Evolutionary conservation across 2,329 filamentous ascomycete species (phyloP).

Genomic region (Phaeophleospora eucalypticola): DNA sequence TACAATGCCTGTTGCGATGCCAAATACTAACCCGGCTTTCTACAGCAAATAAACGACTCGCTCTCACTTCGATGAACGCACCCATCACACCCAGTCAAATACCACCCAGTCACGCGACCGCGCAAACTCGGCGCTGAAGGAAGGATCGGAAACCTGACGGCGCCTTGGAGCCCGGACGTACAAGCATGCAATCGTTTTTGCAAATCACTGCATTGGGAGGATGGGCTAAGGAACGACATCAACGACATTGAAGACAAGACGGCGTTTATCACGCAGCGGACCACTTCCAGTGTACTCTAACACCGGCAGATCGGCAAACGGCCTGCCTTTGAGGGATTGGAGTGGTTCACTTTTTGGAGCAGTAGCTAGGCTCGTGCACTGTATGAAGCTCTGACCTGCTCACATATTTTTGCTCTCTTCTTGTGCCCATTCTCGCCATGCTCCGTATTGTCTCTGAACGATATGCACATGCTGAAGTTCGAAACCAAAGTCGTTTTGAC

Average conservation of each 20-base stretch:
- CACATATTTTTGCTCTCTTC: too few species aligned
- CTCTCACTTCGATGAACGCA: constrained; percentile 24
- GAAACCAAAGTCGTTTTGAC: background rate
- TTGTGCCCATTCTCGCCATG: too few species aligned
- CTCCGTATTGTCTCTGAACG: too few species aligned
- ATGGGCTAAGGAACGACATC: constrained; percentile 14
- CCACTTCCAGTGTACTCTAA: constrained; percentile 23
- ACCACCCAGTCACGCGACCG: constrained; percentile 30
- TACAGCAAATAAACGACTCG: constrained; percentile 48
- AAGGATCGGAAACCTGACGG: constrained; percentile 33
- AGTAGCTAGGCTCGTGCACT: constrained; percentile 12
- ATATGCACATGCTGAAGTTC: background rate
- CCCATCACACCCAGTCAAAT: constrained; percentile 23
- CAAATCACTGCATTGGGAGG: constrained; percentile 17
- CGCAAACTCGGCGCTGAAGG: constrained; percentile 30
- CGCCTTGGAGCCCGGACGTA: constrained; percentile 18
- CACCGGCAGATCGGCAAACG: constrained; percentile 21
- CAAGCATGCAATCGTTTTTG: too few species aligned
- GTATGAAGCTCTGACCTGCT: constrained; percentile 19
- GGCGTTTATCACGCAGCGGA: constrained; percentile 14
- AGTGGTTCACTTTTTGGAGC: constrained; percentile 7
- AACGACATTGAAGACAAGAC: constrained; percentile 15
- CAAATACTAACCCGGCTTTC: too few species aligned
- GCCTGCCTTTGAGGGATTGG: constrained; percentile 27
- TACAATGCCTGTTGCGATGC: too few species aligned